phyloP scores from a whole-genome alignment of 2,329 filamentous ascomycete species.

The Talaromyces albobiverticillius region DNA sequence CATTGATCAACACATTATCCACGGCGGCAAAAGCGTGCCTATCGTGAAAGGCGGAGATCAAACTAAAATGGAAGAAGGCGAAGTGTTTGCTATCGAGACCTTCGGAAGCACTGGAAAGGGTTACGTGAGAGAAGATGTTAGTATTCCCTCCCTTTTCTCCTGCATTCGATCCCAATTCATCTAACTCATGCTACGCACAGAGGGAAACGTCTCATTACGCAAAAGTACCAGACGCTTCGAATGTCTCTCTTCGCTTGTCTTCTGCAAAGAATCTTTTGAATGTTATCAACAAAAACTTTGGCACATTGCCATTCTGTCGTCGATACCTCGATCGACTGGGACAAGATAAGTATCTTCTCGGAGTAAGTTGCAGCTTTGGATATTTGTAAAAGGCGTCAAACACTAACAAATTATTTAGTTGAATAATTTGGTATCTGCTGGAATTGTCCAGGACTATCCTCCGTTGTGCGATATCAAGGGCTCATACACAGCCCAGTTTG shows the following conservation, averaged over 20 bases:
- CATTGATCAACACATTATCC: slow-evolving; percentile 84
- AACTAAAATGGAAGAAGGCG: slow-evolving; percentile 97
- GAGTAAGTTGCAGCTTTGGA: slow-evolving; percentile 60
- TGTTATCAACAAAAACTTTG: slow-evolving; percentile 95
- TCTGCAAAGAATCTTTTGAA: slow-evolving; percentile 83
- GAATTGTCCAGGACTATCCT: slow-evolving; percentile 87
- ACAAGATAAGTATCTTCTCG: slow-evolving; percentile 89
- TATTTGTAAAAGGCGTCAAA: too few relatives aligned
- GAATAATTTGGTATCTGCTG: slow-evolving; percentile 78
- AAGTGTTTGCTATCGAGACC: slow-evolving; percentile 93
- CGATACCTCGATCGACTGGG: slow-evolving; percentile 90
- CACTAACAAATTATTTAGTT: slow-evolving; percentile 53
- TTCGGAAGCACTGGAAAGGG: slow-evolving; percentile 93
- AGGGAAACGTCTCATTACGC: slow-evolving; percentile 87
- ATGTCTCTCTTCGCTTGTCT: slow-evolving; percentile 71
- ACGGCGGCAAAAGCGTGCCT: slow-evolving; percentile 86
- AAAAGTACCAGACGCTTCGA: slow-evolving; percentile 67
- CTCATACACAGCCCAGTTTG: slow-evolving; percentile 89
- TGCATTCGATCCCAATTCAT: slow-evolving; percentile 5
- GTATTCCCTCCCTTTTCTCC: slow-evolving; percentile 23
- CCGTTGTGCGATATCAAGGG: slow-evolving; percentile 90
- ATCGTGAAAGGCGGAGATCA: slow-evolving; percentile 85
- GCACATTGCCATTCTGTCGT: slow-evolving; percentile 84
- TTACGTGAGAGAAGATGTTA: slow-evolving; percentile 78
- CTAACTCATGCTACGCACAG: slow-evolving; percentile 32